phyloP scores from a whole-genome alignment of 805 yeast species.

The Candida taoyuanica region DNA sequence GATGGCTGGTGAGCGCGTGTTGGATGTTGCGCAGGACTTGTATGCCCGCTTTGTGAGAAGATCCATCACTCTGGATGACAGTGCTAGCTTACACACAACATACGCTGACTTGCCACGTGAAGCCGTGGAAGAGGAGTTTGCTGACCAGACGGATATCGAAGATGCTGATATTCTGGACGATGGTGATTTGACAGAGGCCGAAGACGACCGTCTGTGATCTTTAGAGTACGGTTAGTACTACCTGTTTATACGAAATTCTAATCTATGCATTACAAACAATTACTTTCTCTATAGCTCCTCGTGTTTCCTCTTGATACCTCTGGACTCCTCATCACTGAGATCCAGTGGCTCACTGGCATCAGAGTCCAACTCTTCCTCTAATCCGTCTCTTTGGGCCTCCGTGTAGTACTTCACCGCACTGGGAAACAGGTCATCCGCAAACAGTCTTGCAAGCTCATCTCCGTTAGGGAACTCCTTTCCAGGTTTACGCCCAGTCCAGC shows the following conservation, averaged over 20 bases:
- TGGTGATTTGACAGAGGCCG: conserved; percentile 29
- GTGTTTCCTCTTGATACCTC: conserved; percentile 14
- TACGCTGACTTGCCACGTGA: conserved; percentile 11
- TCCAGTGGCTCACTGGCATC: conserved; percentile 53
- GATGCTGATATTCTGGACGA: conserved; percentile 28
- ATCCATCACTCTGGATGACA: conserved; percentile 18
- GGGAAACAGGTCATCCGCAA: conserved; percentile 79
- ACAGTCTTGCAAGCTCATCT: conserved; percentile 65
- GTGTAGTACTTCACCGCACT: conserved; percentile 80
- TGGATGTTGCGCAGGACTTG: conserved; percentile 1
- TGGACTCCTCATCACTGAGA: conserved; percentile 24
- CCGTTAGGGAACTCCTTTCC: conserved; percentile 78
- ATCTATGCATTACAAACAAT: not conserved
- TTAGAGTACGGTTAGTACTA: not conserved
- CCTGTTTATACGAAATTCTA: too few relatives aligned
- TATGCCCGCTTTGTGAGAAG: conserved; percentile 13
- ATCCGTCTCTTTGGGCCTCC: conserved; percentile 61
- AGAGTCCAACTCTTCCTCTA: conserved; percentile 50
- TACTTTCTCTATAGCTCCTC: conserved; percentile 3
- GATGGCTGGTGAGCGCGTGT: conserved; percentile 13
- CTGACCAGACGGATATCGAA: conserved; percentile 16
- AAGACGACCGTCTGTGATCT: conserved; percentile 24
- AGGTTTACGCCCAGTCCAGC: conserved; percentile 76
- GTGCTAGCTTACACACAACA: conserved; percentile 1
- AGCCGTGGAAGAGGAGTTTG: conserved; percentile 9